phyloP scores from a whole-genome alignment of 176 grass and related monocot genomes.

The Olyra latifolia region DNA sequence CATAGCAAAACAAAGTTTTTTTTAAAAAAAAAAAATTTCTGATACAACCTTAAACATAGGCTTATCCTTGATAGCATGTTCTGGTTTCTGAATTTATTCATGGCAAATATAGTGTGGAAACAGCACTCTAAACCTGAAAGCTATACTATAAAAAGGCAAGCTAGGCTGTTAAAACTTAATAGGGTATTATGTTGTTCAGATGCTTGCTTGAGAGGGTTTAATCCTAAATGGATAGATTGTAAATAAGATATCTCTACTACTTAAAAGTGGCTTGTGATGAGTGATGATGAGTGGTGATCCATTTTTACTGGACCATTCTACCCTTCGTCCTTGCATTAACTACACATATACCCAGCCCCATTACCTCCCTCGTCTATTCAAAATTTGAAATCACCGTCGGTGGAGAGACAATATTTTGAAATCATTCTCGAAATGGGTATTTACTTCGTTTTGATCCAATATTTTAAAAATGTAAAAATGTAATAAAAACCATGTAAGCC shows the following conservation, averaged over 20 bases:
- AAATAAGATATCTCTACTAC: neutral
- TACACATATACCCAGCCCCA: no score
- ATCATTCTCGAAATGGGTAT: no score
- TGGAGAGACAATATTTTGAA: no score
- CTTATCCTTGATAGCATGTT: conserved; percentile 3
- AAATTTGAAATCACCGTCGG: no score
- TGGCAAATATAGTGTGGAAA: neutral
- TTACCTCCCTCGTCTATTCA: no score
- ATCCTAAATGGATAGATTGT: conserved; percentile 5
- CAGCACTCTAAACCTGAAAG: neutral
- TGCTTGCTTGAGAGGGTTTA: conserved; percentile 20
- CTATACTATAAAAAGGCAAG: neutral
- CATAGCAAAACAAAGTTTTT: conserved; percentile 6
- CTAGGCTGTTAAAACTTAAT: neutral
- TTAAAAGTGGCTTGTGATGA: no score
- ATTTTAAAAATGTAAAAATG: no score
- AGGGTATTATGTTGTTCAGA: neutral
- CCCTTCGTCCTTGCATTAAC: no score
- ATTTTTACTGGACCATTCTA: no score
- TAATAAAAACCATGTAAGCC: no score
- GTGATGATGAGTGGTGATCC: no score
- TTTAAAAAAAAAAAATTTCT: neutral
- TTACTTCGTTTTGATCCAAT: no score
- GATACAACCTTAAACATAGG: neutral
- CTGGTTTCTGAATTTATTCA: conserved; percentile 1